Conservation (phyloP, 108 stramenopile species). For the Pseudonitzschia pungens region DNA sequence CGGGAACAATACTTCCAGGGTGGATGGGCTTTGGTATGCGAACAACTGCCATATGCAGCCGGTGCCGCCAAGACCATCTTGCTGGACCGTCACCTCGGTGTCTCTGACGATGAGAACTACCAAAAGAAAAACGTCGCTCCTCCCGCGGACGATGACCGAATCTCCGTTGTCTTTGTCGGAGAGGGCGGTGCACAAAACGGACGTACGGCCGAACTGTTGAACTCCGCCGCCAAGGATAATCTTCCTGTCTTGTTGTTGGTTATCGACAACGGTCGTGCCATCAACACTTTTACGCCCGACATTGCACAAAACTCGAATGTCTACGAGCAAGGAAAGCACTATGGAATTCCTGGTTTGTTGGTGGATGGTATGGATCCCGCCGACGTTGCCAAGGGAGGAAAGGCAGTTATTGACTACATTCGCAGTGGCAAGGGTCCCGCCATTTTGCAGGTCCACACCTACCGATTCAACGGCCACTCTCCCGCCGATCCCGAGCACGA, state of each 20-base stretch:
- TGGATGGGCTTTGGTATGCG: constrained; percentile 96
- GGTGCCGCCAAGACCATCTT: constrained; percentile 96
- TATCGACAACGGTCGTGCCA: constrained; percentile 98
- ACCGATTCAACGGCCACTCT: constrained; percentile 97
- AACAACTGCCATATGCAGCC: constrained; percentile 95
- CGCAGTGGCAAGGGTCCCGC: constrained; percentile 93
- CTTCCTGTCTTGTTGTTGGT: constrained; percentile 91
- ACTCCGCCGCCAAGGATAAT: constrained; percentile 96
- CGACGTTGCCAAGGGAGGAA: constrained; percentile 94
- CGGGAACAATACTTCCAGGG: constrained; percentile 92
- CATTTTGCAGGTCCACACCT: constrained; percentile 96
- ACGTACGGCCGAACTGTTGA: constrained; percentile 94
- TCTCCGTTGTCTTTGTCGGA: constrained; percentile 93
- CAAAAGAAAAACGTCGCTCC: constrained; percentile 84
- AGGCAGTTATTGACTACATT: constrained; percentile 96
- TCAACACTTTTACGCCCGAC: constrained; percentile 98
- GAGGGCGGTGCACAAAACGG: constrained; percentile 97
- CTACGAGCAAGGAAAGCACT: constrained; percentile 92
- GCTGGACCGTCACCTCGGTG: constrained; percentile 86
- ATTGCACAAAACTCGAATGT: constrained; percentile 92
- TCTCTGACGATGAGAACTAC: constrained; percentile 72
- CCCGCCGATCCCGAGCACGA: constrained; percentile 99
- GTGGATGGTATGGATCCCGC: constrained; percentile 91
- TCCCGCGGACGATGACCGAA: constrained; percentile 85
- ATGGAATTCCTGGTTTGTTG: constrained; percentile 92